Conservation (phyloP, 495 filamentous ascomycete species). For the Tuber umbilicatum region DNA sequence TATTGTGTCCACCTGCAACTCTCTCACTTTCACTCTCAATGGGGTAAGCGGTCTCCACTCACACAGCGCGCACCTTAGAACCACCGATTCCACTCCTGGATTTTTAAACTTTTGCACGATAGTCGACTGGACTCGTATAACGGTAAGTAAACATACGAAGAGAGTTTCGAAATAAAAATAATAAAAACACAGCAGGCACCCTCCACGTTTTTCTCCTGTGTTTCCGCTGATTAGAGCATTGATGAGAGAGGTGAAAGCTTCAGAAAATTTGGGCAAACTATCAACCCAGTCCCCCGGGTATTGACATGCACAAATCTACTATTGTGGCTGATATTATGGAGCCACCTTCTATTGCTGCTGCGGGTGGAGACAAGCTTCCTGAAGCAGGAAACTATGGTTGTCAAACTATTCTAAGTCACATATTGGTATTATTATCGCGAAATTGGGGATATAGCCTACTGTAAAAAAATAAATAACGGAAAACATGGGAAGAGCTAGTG, state of each 20-base stretch:
- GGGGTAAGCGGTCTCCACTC: conserved; percentile 6
- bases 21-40: conserved; percentile 23
- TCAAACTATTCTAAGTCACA: background rate
- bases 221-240: background rate
- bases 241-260: background rate
- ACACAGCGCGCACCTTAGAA: background rate
- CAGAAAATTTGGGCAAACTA: background rate
- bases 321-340: background rate
- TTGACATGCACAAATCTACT: background rate
- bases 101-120: background rate
- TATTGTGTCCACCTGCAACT: conserved; percentile 23
- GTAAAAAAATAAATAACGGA: no score
- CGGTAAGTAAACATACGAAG: background rate
- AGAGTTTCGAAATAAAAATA: background rate
- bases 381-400: background rate
- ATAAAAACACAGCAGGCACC: background rate
- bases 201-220: background rate
- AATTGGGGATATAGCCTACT: background rate
- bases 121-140: background rate
- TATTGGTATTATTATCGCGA: background rate
- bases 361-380: background rate
- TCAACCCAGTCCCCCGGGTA: background rate
- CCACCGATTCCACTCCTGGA: background rate
- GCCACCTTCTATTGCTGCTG: background rate
- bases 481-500: no score